Percentiles rank a stretch among this genome's conserved stretches.
These are phyloP conservation scores for Onygenales sp. DNA, from an alignment of 2,329 filamentous ascomycete genomes.

Conservation along the genomic window DNA sequence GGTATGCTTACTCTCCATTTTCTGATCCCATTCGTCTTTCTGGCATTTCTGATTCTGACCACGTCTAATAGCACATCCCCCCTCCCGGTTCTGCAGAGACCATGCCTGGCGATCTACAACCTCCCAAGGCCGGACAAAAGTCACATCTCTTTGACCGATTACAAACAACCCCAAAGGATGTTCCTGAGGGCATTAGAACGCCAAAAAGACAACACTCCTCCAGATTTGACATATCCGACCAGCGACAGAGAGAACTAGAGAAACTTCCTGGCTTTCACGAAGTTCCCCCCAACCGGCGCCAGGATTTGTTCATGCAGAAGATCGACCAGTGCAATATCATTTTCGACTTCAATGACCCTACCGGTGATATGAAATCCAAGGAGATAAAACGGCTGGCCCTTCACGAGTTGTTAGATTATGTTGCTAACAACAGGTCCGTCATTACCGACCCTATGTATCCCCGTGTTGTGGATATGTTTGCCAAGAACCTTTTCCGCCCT, in stretches of 20 bases:
- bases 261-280: slow-evolving; percentile 98
- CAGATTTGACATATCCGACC: slow-evolving; percentile 93
- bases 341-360: slow-evolving; percentile 98
- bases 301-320: slow-evolving; percentile 99
- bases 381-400: slow-evolving; percentile 96
- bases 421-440: slow-evolving; percentile 95
- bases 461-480: slow-evolving; percentile 96
- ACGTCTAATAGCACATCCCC: slow-evolving; percentile 61
- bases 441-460: slow-evolving; percentile 99
- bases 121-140: slow-evolving; percentile 85
- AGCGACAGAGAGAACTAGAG: slow-evolving; percentile 78
- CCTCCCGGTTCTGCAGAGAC: slow-evolving; percentile 91
- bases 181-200: slow-evolving; percentile 87
- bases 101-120: slow-evolving; percentile 94
- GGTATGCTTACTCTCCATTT: slow-evolving; percentile 44
- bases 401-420: slow-evolving; percentile 93
- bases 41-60: not conserved
- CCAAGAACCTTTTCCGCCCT: slow-evolving; percentile 94
- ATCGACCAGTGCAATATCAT: slow-evolving; percentile 99
- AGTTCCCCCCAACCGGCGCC: slow-evolving; percentile 84
- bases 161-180: slow-evolving; percentile 90
- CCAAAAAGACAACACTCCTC: slow-evolving; percentile 97
- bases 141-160: slow-evolving; percentile 80
- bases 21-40: not conserved
- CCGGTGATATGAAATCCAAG: slow-evolving; percentile 98